These are phyloP conservation scores for Kockovaella imperatae DNA, from an alignment of 768 basidiomycete genomes.

Conservation along the genomic window DNA sequence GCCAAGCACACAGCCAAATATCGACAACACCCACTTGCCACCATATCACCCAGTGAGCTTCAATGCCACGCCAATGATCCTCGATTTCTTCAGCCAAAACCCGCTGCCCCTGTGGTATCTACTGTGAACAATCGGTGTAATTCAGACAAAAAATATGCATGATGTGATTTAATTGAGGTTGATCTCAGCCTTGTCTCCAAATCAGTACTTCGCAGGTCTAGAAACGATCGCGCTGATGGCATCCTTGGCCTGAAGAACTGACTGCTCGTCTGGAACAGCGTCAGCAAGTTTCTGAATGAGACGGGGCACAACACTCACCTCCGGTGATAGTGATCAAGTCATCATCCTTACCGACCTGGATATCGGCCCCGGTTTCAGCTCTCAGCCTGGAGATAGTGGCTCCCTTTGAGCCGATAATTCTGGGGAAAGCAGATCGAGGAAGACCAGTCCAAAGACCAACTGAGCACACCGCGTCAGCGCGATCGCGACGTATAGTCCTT, in stretches of 20 bases:
- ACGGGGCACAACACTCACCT: constrained; percentile 51
- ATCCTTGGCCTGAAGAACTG: constrained; percentile 42
- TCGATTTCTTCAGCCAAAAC: too few relatives aligned
- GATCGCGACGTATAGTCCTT: too few relatives aligned
- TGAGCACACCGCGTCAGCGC: constrained; percentile 2
- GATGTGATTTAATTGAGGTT: too few relatives aligned
- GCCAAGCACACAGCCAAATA: too few relatives aligned
- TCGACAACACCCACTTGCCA: too few relatives aligned
- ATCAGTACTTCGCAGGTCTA: constrained; percentile 30
- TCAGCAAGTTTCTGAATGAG: background rate
- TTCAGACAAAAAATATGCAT: too few relatives aligned
- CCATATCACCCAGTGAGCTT: too few relatives aligned
- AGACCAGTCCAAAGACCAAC: constrained; percentile 45
- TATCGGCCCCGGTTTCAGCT: constrained; percentile 82
- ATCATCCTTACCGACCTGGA: constrained; percentile 81
- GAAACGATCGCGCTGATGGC: constrained; percentile 41
- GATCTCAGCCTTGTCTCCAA: too few relatives aligned
- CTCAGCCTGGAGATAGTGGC: constrained; percentile 81
- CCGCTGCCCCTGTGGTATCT: too few relatives aligned
- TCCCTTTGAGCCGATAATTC: constrained; percentile 82
- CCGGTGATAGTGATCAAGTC: constrained; percentile 72
- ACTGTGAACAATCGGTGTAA: too few relatives aligned
- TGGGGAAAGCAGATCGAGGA: constrained; percentile 70
- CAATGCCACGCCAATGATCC: too few relatives aligned
- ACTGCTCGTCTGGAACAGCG: constrained; percentile 29